phyloP scores from a whole-genome alignment of 805 yeast genomes.

The Candida ponderosae region DNA sequence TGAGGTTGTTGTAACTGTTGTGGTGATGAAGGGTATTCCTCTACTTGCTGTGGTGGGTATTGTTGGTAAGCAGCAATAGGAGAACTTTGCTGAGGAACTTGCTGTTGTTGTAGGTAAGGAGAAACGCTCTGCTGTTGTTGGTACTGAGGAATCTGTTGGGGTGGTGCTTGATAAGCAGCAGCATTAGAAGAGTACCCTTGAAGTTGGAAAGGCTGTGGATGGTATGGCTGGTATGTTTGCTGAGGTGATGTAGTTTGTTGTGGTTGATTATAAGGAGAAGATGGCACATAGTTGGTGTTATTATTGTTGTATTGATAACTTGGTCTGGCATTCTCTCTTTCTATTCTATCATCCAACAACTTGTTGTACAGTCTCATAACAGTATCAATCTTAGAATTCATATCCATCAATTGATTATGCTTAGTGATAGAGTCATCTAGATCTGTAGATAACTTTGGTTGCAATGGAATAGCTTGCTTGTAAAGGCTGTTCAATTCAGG shows the following conservation, averaged over 20 bases:
- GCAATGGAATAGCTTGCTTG: constrained; percentile 47
- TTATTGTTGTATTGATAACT: background rate
- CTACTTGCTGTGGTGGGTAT: background rate
- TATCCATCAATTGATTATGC: constrained; percentile 59
- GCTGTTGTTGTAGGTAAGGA: constrained; percentile 9
- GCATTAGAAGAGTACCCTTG: too few species aligned
- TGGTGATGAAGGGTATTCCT: background rate
- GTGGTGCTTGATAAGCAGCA: background rate
- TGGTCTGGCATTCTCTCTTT: constrained; percentile 20
- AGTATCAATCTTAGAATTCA: constrained; percentile 73
- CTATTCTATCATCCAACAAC: constrained; percentile 51
- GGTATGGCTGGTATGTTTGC: background rate
- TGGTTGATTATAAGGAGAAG: background rate
- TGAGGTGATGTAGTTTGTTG: background rate
- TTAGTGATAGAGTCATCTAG: constrained; percentile 49
- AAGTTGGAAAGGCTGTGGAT: too few species aligned
- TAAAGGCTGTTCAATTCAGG: constrained; percentile 49
- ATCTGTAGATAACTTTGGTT: constrained; percentile 62
- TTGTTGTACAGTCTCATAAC: constrained; percentile 72
- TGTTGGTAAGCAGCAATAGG: constrained; percentile 11
- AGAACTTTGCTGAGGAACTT: constrained; percentile 2
- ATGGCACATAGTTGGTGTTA: background rate
- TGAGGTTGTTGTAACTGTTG: constrained; percentile 7
- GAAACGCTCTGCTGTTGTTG: constrained; percentile 2
- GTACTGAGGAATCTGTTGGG: constrained; percentile 20